Evolutionary conservation across 345 rosid species (phyloP), one percentile per base, ranked within the genome.

Genomic region (Populus alba): DNA sequence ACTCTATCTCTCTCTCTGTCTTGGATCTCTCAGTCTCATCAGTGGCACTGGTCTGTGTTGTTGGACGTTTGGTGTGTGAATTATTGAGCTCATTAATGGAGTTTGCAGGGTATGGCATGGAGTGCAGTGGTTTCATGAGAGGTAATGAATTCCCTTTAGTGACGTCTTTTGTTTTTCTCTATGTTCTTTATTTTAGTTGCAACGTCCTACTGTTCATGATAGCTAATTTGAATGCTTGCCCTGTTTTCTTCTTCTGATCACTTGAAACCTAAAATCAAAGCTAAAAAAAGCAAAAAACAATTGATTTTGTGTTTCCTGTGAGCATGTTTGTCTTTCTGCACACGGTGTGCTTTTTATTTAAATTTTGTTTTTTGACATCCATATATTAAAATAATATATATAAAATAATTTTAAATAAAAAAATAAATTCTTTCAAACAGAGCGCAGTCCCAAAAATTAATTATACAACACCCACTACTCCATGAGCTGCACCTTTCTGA

Each of bases 111-210:
- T 96, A 96, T 78, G 99, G 97, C 77, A 86, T 94, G 97, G 97
- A 96, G 78, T 94, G 99, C 91, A 88, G 98, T 71, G 83, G 80
- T 67, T 96, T 88, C 97, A 94, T 96, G 99, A 91, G 82, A 90
- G 99, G 99, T 97, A 89, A 82, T 84, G 80, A 79, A 73, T 85
- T 69, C 31, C 31, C 72, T 71, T 57, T 16, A 22, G 16, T 41
- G n/a, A 33, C 18, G 29, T 45, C 0, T 6, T 27, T 18, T 45
- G 9, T 33, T 41, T 66, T 6, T 33, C 9, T 41, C 13, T 41
- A 2, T 33, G 2, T 22, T 7, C 69, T 38, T 7, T 37, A 5
- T 33, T 59, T 7, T 0, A 33, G 38, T 20, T 8, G 12, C 71
- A 5, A 17, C 11, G 63, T 11, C 63, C 1, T 59, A 59, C 8